Evolutionary conservation across 208 protist genomes (phyloP).

Genomic region (Naegleria fowleri): DNA sequence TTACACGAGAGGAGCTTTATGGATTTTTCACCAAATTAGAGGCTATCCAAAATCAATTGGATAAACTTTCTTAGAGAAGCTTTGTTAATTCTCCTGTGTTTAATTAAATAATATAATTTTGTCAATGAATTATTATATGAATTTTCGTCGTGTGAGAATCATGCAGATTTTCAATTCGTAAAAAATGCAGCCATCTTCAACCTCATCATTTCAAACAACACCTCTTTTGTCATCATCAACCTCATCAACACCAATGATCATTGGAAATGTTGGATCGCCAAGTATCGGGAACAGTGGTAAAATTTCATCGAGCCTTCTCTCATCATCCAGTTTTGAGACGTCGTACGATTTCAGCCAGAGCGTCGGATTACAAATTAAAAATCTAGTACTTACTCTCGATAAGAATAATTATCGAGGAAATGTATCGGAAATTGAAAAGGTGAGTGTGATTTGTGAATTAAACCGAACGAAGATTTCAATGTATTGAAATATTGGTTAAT

Average conservation of each 20-base stretch:
- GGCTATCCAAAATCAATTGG: conserved; percentile 14
- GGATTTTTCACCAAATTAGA: not conserved
- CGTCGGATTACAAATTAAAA: conserved; percentile 44
- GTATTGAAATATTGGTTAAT: too few species aligned
- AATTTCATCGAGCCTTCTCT: too few species aligned
- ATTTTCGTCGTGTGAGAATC: too few species aligned
- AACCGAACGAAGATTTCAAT: not conserved
- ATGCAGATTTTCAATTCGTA: too few species aligned
- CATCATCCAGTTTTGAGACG: not conserved
- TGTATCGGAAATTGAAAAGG: conserved; percentile 42
- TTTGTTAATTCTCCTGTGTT: not conserved
- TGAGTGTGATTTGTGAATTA: conserved; percentile 2
- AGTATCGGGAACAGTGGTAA: too few species aligned
- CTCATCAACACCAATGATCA: too few species aligned
- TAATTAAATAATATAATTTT: conserved; percentile 33
- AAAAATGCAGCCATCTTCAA: too few species aligned
- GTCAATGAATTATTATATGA: too few species aligned
- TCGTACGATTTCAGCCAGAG: conserved; percentile 36
- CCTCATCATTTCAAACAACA: too few species aligned
- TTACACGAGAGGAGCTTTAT: conserved; percentile 4
- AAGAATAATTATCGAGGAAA: conserved; percentile 44
- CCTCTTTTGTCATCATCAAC: too few species aligned
- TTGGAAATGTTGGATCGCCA: too few species aligned
- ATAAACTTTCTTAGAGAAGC: not conserved
- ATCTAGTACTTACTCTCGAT: conserved; percentile 36